Base-by-base conservation (phyloP, 2,329 filamentous ascomycete species). In the Trichophaea hybrida region DNA sequence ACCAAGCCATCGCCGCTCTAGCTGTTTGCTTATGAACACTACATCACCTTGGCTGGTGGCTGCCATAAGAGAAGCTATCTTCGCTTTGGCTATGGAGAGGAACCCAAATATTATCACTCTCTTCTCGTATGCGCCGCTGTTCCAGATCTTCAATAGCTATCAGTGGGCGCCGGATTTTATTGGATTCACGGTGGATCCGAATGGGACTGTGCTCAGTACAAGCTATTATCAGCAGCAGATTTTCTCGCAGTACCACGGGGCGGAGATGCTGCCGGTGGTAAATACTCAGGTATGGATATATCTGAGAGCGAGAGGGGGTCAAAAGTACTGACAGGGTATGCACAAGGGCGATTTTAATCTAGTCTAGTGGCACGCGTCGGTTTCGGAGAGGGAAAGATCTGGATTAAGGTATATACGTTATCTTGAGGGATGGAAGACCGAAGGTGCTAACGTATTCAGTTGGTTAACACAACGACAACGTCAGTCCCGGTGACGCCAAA, bases 1-100 rank as follows among this genome's bases (percentile, higher is more conserved):
- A 24, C 24, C 24, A 24, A 3, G 24, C 24, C 48, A 31, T 37
- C 13, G 8, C 6, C 52, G 31, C 15, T 50, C 49, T 17, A 52
- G 37, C 15, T 13, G 31, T 12, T 10, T 35, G 35, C 50, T 58
- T 43, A 38, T 54, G 80, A 78, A 79, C 81, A 57, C 83, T 83
- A 69, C 81, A 81, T 70, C 80, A 85, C 69, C 83, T 80, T 1
- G 83, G 84, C 1, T 69, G 53, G 55, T 69, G 31, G 66, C 68
- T 7, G 68, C 69, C 4, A 66, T 70, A 24, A 65, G 67, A 7
- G 69, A 70, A 48, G 69, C 67, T 8, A 67, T 69, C n/a, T 69
- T 69, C 43, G 68, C 65, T 15, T 59, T 70, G 2, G 68, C 68
- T 49, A 68, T 65, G 46, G 69, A 70, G 54, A 65, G 68, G 13